Conservation (phyloP, 169 alveolate genomes). For the Eimeria acervulina region DNA sequence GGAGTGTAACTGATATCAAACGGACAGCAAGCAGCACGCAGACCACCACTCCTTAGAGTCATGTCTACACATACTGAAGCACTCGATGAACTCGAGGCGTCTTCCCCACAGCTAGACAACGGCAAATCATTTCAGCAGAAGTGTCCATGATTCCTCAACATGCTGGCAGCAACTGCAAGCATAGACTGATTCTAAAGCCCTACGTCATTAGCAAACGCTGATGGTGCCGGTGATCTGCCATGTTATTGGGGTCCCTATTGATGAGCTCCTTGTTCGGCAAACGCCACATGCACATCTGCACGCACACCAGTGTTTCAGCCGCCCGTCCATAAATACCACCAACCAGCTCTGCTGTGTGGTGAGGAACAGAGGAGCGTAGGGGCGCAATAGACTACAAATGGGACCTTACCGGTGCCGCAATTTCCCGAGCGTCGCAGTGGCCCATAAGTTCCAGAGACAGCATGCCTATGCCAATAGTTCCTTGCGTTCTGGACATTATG, state of each 20-base stretch:
- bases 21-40: neutral
- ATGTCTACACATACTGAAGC: neutral
- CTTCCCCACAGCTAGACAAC: neutral
- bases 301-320: neutral
- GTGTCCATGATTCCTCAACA: neutral
- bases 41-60: neutral
- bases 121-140: neutral
- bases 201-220: constrained; percentile 92
- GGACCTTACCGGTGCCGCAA: constrained; percentile 78
- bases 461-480: constrained; percentile 94
- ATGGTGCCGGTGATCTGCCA: constrained; percentile 93
- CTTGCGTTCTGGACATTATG: constrained; percentile 93
- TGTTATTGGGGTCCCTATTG: constrained; percentile 90
- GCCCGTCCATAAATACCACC: neutral
- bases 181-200: neutral
- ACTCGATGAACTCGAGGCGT: neutral
- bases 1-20: constrained; percentile 88
- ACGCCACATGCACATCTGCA: constrained; percentile 93
- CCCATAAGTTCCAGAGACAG: constrained; percentile 90
- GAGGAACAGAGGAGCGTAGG: neutral
- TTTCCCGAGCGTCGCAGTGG: constrained; percentile 83
- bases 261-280: constrained; percentile 94
- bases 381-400: neutral
- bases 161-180: neutral
- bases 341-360: neutral